Percentiles rank a stretch among this genome's conserved stretches.
These are phyloP conservation scores for Clavulina sp. DNA, from an alignment of 768 basidiomycete genomes.

Conservation along the genomic window DNA sequence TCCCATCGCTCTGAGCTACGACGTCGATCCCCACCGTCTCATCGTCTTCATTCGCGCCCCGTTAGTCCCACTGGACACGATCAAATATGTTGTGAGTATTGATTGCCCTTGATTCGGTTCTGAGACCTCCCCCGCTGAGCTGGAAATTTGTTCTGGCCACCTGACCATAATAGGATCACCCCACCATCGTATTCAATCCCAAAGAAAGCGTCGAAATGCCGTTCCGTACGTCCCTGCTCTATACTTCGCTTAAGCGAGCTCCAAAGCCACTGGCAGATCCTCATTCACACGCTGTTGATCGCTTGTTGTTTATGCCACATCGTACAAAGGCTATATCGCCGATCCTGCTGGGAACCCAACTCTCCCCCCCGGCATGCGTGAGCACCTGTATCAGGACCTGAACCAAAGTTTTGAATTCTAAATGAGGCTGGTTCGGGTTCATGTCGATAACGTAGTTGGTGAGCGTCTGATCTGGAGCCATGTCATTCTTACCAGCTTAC, in stretches of 20 bases:
- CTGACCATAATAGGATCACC: slow-evolving; percentile 45
- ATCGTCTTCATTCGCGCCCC: background rate
- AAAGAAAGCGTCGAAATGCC: slow-evolving; percentile 97
- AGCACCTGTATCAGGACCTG: slow-evolving; percentile 70
- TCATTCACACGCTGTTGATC: background rate
- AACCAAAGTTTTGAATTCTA: slow-evolving; percentile 74
- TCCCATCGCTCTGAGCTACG: background rate
- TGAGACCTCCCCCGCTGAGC: too few relatives aligned
- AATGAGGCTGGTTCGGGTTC: slow-evolving; percentile 12
- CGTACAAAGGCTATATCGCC: slow-evolving; percentile 32
- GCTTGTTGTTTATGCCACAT: slow-evolving; percentile 31
- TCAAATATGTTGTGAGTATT: slow-evolving; percentile 18
- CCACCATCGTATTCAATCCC: slow-evolving; percentile 73
- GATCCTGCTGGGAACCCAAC: slow-evolving; percentile 39
- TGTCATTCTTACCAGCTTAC: background rate
- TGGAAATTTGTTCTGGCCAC: too few relatives aligned
- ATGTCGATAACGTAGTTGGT: background rate
- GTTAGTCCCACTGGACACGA: slow-evolving; percentile 44
- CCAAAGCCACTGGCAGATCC: too few relatives aligned
- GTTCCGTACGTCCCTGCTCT: slow-evolving; percentile 77
- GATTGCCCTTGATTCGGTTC: too few relatives aligned
- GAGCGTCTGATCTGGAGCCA: background rate
- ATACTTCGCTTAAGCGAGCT: too few relatives aligned
- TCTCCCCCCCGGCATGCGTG: slow-evolving; percentile 80
- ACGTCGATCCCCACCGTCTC: too few relatives aligned